Conservation (phyloP, 108 stramenopile species). For the Conticribra weissflogii region DNA sequence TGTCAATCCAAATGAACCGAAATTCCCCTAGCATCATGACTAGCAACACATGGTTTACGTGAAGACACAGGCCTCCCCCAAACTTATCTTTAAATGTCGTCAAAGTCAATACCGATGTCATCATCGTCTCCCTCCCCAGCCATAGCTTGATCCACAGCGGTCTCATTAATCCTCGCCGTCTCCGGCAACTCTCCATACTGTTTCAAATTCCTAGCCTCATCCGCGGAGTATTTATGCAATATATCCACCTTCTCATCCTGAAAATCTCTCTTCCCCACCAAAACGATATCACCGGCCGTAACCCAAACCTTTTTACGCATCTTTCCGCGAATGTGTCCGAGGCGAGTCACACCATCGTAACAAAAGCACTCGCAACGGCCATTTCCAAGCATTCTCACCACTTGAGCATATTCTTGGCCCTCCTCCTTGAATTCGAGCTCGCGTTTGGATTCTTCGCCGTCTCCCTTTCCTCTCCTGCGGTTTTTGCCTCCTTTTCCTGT, state of each 20-base stretch:
- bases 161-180: conserved; percentile 98
- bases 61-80: no score
- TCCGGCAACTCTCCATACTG: conserved; percentile 99
- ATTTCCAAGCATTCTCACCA: conserved; percentile 98
- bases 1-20: no score
- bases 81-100: conserved; percentile 80
- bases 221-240: conserved; percentile 98
- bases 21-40: no score
- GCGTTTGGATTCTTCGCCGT: conserved; percentile 98
- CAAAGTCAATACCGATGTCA: conserved; percentile 95
- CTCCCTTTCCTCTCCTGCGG: conserved; percentile 98
- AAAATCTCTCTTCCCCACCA: conserved; percentile 97
- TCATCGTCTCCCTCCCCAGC: conserved; percentile 92
- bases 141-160: conserved; percentile 99
- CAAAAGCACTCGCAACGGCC: conserved; percentile 98
- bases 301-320: conserved; percentile 99
- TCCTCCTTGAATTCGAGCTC: conserved; percentile 99
- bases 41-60: no score
- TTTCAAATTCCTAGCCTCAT: conserved; percentile 99
- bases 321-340: conserved; percentile 99
- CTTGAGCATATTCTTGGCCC: conserved; percentile 93
- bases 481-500: conserved; percentile 99
- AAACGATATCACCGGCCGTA: conserved; percentile 97
- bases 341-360: conserved; percentile 97
- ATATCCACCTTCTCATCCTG: conserved; percentile 99